Conservation (phyloP, 257 asterid species). For the Euphrasia confusa region DNA sequence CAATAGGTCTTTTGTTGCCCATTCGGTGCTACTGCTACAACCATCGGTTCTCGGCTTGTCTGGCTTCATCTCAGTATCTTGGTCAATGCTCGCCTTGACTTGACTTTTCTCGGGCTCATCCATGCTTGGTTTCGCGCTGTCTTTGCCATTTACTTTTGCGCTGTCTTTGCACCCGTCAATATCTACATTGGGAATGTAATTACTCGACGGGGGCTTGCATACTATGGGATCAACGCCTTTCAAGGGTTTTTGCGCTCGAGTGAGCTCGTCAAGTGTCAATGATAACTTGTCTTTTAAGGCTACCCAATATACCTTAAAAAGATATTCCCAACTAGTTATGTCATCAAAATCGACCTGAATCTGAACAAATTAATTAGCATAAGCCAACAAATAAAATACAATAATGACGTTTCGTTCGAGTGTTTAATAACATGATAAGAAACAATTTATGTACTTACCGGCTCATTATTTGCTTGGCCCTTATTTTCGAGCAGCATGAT, state of each 20-base stretch:
- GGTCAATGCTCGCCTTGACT: not conserved
- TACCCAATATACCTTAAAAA: slow-evolving; percentile 86
- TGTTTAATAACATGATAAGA: too few relatives aligned
- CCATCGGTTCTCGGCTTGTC: slow-evolving; percentile 29
- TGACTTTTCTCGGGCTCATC: slow-evolving; percentile 12
- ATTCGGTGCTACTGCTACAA: slow-evolving; percentile 31
- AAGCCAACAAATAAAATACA: too few relatives aligned
- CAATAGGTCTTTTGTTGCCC: slow-evolving; percentile 75
- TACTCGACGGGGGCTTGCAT: slow-evolving; percentile 32
- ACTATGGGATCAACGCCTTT: slow-evolving; percentile 35
- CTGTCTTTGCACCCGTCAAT: slow-evolving; percentile 17
- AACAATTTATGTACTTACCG: slow-evolving; percentile 47
- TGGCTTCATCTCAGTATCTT: not conserved
- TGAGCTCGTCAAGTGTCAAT: slow-evolving; percentile 58
- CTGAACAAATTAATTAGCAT: slow-evolving; percentile 30
- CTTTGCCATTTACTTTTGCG: slow-evolving; percentile 20
- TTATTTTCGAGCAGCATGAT: slow-evolving; percentile 84
- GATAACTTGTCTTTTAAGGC: slow-evolving; percentile 54
- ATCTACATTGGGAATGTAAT: slow-evolving; percentile 22
- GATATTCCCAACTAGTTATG: slow-evolving; percentile 83
- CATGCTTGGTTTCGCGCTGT: slow-evolving; percentile 13
- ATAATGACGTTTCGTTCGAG: too few relatives aligned
- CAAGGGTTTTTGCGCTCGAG: slow-evolving; percentile 57
- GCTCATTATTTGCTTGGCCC: slow-evolving; percentile 57
- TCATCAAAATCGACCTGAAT: slow-evolving; percentile 87